Percentiles rank a stretch among this genome's conserved stretches.
phyloP scores from a whole-genome alignment of 352 stramenopile genomes.

The Elongisporangium undulatum region DNA sequence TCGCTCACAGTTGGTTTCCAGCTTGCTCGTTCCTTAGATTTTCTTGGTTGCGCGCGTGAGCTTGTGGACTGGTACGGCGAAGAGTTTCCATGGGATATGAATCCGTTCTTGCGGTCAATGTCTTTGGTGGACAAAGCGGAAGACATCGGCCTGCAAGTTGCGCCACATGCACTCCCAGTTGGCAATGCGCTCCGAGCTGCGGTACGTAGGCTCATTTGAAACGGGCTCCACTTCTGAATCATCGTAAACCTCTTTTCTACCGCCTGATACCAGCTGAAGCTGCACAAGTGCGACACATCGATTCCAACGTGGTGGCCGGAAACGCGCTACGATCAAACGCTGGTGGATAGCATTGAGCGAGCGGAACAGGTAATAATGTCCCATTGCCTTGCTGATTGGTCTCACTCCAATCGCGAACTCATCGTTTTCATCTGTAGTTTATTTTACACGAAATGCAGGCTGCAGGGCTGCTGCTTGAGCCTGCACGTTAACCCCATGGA shows the following conservation, averaged over 20 bases:
- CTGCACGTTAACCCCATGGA: not conserved
- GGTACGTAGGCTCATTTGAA: constrained; percentile 13
- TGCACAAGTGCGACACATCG: constrained; percentile 22
- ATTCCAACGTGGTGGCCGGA: constrained; percentile 62
- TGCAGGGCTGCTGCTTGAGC: constrained; percentile 1
- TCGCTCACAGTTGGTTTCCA: constrained; percentile 9
- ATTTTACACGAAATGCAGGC: constrained; percentile 7
- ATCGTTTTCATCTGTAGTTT: constrained; percentile 5
- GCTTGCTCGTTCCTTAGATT: constrained; percentile 51
- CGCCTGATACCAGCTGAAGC: constrained; percentile 15
- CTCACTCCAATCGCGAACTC: not conserved
- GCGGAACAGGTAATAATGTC: constrained; percentile 30
- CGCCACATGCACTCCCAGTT: not conserved
- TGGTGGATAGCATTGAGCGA: constrained; percentile 29
- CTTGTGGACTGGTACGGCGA: constrained; percentile 67
- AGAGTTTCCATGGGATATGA: constrained; percentile 63
- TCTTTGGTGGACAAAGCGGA: constrained; percentile 46
- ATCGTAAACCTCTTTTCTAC: not conserved
- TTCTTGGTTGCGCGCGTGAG: constrained; percentile 21
- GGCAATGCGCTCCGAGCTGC: constrained; percentile 22
- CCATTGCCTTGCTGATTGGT: not conserved
- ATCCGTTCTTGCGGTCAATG: constrained; percentile 53
- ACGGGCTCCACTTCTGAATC: not conserved
- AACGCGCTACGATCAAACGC: constrained; percentile 22
- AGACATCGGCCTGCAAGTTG: constrained; percentile 24